Conservation (phyloP, 2,329 filamentous ascomycete genomes). For the Alternaria burnsii region DNA sequence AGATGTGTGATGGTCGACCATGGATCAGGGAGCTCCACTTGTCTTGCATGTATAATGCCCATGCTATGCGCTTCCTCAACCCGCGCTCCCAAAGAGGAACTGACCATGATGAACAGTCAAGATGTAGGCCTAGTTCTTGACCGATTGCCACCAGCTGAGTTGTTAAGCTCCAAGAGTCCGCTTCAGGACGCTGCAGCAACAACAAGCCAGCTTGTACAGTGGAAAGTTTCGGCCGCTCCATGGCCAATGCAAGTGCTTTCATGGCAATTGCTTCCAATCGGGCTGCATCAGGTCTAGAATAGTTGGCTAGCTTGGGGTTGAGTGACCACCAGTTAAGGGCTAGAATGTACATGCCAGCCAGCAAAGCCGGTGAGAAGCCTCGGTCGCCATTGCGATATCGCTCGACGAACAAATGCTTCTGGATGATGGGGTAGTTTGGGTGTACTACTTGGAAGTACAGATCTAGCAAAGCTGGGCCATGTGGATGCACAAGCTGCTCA, state of each 20-base stretch:
- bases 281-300: conserved; percentile 74
- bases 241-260: conserved; percentile 75
- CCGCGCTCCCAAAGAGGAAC: conserved; percentile 89
- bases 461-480: conserved; percentile 79
- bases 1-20: conserved; percentile 82
- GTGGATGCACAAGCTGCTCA: conserved; percentile 76
- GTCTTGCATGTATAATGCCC: conserved; percentile 94
- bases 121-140: conserved; percentile 87
- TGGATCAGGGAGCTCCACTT: conserved; percentile 89
- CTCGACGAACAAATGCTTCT: conserved; percentile 81
- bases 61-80: conserved; percentile 83
- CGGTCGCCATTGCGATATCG: conserved; percentile 77
- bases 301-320: conserved; percentile 69
- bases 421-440: conserved; percentile 81
- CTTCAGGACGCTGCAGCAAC: conserved; percentile 76
- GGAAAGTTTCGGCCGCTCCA: conserved; percentile 82
- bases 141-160: conserved; percentile 86
- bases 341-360: conserved; percentile 84
- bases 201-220: conserved; percentile 80
- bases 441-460: conserved; percentile 84
- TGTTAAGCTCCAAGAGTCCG: conserved; percentile 84
- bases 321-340: conserved; percentile 90
- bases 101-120: conserved; percentile 87
- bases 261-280: conserved; percentile 78
- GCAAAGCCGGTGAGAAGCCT: conserved; percentile 77